These are phyloP conservation scores for Podosphaera fusca DNA, from an alignment of 2,329 filamentous ascomycete genomes.

Conservation along the genomic window DNA sequence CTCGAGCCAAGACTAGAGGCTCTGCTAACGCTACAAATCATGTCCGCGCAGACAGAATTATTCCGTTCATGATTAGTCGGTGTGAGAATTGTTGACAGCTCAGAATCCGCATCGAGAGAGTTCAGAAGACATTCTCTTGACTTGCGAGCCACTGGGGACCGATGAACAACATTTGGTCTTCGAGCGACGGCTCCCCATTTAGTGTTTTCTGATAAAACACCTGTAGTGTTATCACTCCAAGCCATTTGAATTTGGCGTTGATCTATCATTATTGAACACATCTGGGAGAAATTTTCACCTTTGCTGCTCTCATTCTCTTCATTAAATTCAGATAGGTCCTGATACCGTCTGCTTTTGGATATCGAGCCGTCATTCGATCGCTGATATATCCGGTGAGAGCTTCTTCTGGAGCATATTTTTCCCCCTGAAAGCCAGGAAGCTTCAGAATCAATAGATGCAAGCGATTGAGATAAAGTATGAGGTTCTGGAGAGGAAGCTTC, in stretches of 20 bases:
- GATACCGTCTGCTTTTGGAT: constrained; percentile 21
- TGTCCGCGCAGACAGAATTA: background rate
- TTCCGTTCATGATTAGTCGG: background rate
- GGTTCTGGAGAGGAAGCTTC: constrained; percentile 27
- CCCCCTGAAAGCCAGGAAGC: constrained; percentile 85
- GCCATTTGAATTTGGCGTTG: constrained; percentile 20
- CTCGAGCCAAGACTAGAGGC: background rate
- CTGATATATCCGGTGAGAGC: constrained; percentile 18
- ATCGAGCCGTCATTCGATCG: constrained; percentile 16
- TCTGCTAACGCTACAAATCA: background rate
- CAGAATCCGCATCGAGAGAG: constrained; percentile 6
- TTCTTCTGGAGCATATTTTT: constrained; percentile 23
- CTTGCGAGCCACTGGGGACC: constrained; percentile 25
- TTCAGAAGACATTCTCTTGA: constrained; percentile 32
- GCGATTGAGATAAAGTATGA: constrained; percentile 46
- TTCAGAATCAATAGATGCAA: constrained; percentile 88
- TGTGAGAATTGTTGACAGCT: background rate
- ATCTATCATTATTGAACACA: constrained; percentile 19
- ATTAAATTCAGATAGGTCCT: constrained; percentile 33
- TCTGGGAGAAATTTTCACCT: constrained; percentile 49
- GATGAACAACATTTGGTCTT: constrained; percentile 42
- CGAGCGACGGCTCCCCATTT: constrained; percentile 18
- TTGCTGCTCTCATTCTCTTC: constrained; percentile 41
- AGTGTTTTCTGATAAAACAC: constrained; percentile 10
- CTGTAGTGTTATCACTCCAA: constrained; percentile 19